phyloP scores from a whole-genome alignment of 257 asterid species.

The Ehretia macrophylla region DNA sequence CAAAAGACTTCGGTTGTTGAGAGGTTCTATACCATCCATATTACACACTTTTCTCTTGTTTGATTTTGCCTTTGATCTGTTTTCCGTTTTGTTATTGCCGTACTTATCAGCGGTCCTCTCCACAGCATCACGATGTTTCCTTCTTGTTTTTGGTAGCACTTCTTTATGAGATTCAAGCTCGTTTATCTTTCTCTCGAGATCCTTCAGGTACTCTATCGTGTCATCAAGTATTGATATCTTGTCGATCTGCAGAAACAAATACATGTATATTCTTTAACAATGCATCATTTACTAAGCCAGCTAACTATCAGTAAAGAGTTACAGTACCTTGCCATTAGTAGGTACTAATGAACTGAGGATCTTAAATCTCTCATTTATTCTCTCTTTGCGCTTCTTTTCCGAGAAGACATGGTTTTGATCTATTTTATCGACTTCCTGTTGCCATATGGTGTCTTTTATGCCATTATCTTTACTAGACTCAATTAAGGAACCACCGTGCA shows the following conservation, averaged over 20 bases:
- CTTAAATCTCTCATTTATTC: conserved; percentile 69
- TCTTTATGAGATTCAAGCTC: conserved; percentile 23
- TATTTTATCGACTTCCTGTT: conserved; percentile 45
- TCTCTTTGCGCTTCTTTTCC: conserved; percentile 73
- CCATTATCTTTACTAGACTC: conserved; percentile 32
- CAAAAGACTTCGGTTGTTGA: conserved; percentile 22
- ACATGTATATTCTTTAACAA: background rate
- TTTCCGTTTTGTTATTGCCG: conserved; percentile 28
- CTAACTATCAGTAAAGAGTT: background rate
- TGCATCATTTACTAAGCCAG: background rate
- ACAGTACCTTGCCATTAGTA: conserved; percentile 73
- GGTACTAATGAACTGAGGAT: conserved; percentile 83
- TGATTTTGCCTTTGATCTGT: conserved; percentile 25
- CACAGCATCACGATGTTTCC: conserved; percentile 37
- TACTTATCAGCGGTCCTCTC: conserved; percentile 69
- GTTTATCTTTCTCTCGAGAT: conserved; percentile 67
- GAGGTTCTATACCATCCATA: conserved; percentile 30
- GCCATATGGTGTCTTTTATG: conserved; percentile 31
- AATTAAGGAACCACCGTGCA: conserved; percentile 36
- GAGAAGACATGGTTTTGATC: conserved; percentile 63
- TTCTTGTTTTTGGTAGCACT: conserved; percentile 14
- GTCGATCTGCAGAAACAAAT: conserved; percentile 54
- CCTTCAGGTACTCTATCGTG: conserved; percentile 70
- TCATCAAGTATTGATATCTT: conserved; percentile 79
- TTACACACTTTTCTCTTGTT: conserved; percentile 65